Evolutionary conservation across 805 yeast genomes (phyloP), one percentile per base, ranked within the genome.

Genomic region (Lachancea dasiensis): DNA sequence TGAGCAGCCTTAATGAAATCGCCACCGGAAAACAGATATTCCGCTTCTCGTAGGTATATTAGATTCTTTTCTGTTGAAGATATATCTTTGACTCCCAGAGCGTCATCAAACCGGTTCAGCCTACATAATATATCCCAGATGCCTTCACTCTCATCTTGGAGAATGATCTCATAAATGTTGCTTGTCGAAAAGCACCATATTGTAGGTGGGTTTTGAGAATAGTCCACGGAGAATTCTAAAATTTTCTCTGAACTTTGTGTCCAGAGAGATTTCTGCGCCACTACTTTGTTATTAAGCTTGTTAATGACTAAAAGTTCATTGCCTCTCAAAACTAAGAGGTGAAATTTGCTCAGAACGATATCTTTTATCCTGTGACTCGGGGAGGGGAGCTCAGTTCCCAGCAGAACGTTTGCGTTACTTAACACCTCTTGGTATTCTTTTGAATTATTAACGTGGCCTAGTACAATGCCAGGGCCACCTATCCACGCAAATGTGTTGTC

Each of bases 151-250:
- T 90, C 97, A 51, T 81, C 72, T 24, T 70, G 70, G 9, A 85
- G 65, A 7, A 81, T 69, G 5, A 92, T 60, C 55, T 92, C 98
- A 53, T 72, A 83, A 7, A 92, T 75, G 34, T 68, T 68, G 4
- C 61, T 52, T 9, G 64, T 58, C 0, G 92, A 75, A 49, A 67
- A 85, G 3, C 83, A 59, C 98, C 98, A 92, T 49, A 67, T 83
- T 0, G 97, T 61, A 7, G 52, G 49, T 4, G 46, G 45, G 1
- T 67, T 53, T 30, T 60, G 60, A 3, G 58, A 42, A 36, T 60
- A 58, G 49, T 83, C 94, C 1, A 68, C 65, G 2, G 70, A 51
- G 4, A 77, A 52, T 0, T 81, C 81, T 5, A 68, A 39, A 31
- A 72, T 52, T 19, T 55, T 49, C 31, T 68, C 73, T 30, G 53